Base-by-base conservation (phyloP, 345 rosid genomes). In the Citrus trifoliata region DNA sequence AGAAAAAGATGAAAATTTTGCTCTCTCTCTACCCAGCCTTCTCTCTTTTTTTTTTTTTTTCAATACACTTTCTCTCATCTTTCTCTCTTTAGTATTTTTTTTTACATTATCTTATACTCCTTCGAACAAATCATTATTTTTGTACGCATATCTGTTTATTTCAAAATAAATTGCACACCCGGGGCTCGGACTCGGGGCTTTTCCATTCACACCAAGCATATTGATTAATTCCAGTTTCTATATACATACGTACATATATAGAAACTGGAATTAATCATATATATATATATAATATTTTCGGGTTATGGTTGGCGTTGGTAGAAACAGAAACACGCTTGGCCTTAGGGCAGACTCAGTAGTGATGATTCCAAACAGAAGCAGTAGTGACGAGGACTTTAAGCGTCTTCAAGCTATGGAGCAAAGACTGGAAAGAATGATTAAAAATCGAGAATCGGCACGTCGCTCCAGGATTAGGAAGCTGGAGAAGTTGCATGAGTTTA, bases 401-500 rank as follows among this genome's bases (percentile, higher is more conserved):
- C 40, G n/a, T 64, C 24, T 32, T 37, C 40, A 64, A 16, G 68
- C 0, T 64, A 32, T 1, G 40, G 68, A 32, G 7, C 10, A 64
- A 64, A 64, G 40, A 14, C 16, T 2, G 8, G 0, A 40, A n/a
- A 68, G 10, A 38, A 38, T 68, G 21, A 40, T 68, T 2, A n/a
- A 40, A 6, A 68, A 6, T 24, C 1, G 55, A 27, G 48, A 3
- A 40, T 67, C 71, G 12, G 71, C 55, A n/a, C 53, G 55, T 13
- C 33, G 55, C 8, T 12, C 71, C 55, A 12, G 71, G 51, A 12
- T 38, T 1, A 48, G 7, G 25, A 68, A 69, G 73, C 75, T 32
- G 72, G 56, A 14, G 27, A 78, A 74, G 77, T 79, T 78, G 66
- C 82, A 83, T 75, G 74, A 68, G 71, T 66, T 21, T 56, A 70